Evolutionary conservation across 2,329 filamentous ascomycete species (phyloP), one percentile per base, ranked within the genome.

Genomic region (Colletotrichum nymphaeae): DNA sequence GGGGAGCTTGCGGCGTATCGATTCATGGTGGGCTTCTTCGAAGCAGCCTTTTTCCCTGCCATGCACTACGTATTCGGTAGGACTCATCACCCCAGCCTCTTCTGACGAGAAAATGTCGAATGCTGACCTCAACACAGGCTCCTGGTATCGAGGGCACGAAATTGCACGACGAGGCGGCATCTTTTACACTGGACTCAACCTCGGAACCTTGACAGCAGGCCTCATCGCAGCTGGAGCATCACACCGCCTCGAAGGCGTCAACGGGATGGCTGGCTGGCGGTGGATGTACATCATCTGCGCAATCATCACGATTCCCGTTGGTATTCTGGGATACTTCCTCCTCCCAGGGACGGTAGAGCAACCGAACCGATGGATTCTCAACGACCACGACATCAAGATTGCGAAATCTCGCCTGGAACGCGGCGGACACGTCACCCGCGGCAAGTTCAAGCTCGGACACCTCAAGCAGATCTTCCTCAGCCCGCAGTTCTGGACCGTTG

Each of bases 241-340:
- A 3, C 85, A 85, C 63, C 81, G 82, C 49, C 80, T 87, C 72
- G 81, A 86, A 58, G 83, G 84, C 24, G 81, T 81, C 1, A 78
- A 80, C 19, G 84, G 84, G 0, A 76, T 86, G 7, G 76, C 78
- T 1, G 84, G 84, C 5, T 87, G 86, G 86, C 82, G 83, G 60
- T 87, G 85, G 86, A 78, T 86, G 0, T 86, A 86, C 52, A 84
- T 86, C 49, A 82, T 87, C 32, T 83, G 86, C 5, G 85, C 85
- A 4, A 78, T 81, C 56, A 82, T 84, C 42, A 87, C 86, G 4
- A 81, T 86, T 26, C 77, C 79, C 5, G 80, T 86, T 68, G 85
- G 84, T 4, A 67, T 84, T 16, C 72, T 81, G 14, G 83, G 83
- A 1, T 81, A 83, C 64, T 80, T 86, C 60, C 77, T 83, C 0